Percentiles rank a stretch among this genome's conserved stretches.
phyloP scores from a whole-genome alignment of 1,284 basidiomycete species.

The Porogramme epimiltina region DNA sequence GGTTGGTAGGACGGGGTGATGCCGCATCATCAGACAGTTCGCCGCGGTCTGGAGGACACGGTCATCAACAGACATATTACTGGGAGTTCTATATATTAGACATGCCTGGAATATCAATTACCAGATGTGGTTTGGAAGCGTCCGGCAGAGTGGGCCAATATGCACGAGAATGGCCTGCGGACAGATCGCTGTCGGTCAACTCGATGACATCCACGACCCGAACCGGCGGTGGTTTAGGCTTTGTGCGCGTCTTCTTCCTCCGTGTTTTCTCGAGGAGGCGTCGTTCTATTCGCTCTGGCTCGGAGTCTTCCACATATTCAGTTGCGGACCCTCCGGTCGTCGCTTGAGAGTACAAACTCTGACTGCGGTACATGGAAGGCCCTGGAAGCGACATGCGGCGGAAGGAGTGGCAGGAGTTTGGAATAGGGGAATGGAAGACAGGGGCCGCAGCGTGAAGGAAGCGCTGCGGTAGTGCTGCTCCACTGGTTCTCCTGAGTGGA shows the following conservation, averaged over 20 bases:
- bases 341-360: constrained; percentile 11
- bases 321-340: constrained; percentile 14
- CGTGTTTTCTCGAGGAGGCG: constrained; percentile 31
- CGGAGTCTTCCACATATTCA: constrained; percentile 65
- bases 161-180: neutral
- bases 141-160: too few relatives aligned
- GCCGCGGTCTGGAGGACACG: too few relatives aligned
- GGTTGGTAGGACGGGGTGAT: too few relatives aligned
- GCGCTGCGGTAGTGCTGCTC: constrained; percentile 1
- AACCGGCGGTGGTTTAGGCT: neutral
- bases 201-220: constrained; percentile 21
- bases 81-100: too few relatives aligned
- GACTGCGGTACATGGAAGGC: constrained; percentile 8
- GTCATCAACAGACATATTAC: too few relatives aligned
- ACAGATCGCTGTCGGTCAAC: constrained; percentile 23
- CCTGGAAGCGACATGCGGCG: constrained; percentile 1
- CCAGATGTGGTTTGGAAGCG: too few relatives aligned
- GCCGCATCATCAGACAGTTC: too few relatives aligned
- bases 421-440: neutral
- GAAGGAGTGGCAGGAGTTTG: neutral
- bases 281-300: constrained; percentile 61
- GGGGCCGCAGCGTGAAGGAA: neutral
- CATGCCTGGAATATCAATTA: too few relatives aligned
- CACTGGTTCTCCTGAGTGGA: neutral
- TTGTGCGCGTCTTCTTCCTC: constrained; percentile 13